A percentile compares a stretch with the other conserved stretches of the same genome.
Conservation (phyloP, 1,139 yeast species). For the Geotrichum australiense region DNA sequence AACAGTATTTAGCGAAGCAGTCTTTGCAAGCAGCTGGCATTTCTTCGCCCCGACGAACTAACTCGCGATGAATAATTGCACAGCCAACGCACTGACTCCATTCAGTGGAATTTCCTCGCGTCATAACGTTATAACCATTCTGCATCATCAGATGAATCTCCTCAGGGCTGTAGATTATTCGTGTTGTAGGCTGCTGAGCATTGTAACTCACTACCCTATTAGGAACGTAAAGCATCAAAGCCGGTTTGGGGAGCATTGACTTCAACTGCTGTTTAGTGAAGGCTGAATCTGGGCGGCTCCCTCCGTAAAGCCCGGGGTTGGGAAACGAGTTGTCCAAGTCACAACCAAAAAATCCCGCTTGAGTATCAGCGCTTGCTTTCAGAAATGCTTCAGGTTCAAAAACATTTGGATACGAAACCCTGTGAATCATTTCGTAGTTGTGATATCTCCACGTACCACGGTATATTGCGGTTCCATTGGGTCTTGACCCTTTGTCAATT, state of each 20-base stretch:
- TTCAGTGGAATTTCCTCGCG: slow-evolving; percentile 42
- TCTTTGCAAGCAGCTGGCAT: slow-evolving; percentile 58
- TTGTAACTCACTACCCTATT: slow-evolving; percentile 43
- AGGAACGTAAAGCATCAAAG: slow-evolving; percentile 49
- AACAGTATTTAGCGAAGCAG: slow-evolving; percentile 61
- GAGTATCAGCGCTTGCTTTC: slow-evolving; percentile 41
- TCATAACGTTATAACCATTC: slow-evolving; percentile 49
- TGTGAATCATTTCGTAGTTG: slow-evolving; percentile 43
- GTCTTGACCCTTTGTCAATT: slow-evolving; percentile 21
- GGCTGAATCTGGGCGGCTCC: slow-evolving; percentile 1
- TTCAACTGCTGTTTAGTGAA: not conserved
- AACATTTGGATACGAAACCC: slow-evolving; percentile 64
- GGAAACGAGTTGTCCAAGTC: slow-evolving; percentile 52
- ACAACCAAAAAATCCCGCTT: slow-evolving; percentile 63
- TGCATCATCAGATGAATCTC: slow-evolving; percentile 43
- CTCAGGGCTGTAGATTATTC: slow-evolving; percentile 39
- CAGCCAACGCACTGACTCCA: slow-evolving; percentile 75
- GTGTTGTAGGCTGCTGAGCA: slow-evolving; percentile 44
- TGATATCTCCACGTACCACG: slow-evolving; percentile 22
- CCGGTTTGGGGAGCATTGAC: slow-evolving; percentile 31
- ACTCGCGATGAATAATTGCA: slow-evolving; percentile 69
- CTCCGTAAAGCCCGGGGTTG: slow-evolving; percentile 31
- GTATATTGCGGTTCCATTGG: slow-evolving; percentile 23
- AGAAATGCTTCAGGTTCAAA: slow-evolving; percentile 56
- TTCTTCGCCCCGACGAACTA: slow-evolving; percentile 53